phyloP scores from a whole-genome alignment of 1,284 basidiomycete genomes.

The Tylopilus orsonianus region DNA sequence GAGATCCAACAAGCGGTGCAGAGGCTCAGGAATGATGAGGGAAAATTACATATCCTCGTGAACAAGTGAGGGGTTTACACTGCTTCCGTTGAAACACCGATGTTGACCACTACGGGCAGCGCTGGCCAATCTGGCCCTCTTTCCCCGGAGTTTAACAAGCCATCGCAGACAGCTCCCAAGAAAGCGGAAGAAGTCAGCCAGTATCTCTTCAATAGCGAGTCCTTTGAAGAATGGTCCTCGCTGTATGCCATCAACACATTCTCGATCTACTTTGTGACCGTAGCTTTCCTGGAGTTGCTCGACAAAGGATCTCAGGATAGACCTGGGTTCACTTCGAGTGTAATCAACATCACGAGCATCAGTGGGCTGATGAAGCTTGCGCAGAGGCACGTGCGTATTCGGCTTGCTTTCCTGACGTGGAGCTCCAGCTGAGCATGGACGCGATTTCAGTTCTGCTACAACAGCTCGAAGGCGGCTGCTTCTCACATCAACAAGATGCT shows the following conservation, averaged over 20 bases:
- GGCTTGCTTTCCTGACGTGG: background rate
- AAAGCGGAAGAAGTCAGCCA: conserved; percentile 61
- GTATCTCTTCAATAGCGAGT: conserved; percentile 66
- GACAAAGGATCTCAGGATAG: conserved; percentile 65
- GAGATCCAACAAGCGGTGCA: conserved; percentile 61
- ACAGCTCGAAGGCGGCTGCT: conserved; percentile 74
- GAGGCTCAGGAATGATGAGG: conserved; percentile 45
- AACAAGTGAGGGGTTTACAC: conserved; percentile 60
- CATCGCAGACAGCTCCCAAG: conserved; percentile 54
- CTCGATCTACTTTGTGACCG: conserved; percentile 72
- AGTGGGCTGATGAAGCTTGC: conserved; percentile 66
- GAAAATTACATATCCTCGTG: conserved; percentile 73
- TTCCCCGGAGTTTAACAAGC: conserved; percentile 57
- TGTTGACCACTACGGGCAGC: conserved; percentile 37
- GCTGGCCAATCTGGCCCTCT: conserved; percentile 70
- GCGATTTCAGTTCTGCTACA: conserved; percentile 66
- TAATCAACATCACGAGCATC: conserved; percentile 78
- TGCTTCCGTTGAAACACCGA: background rate
- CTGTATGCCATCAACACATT: conserved; percentile 68
- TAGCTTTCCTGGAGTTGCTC: conserved; percentile 73
- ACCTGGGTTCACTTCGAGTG: conserved; percentile 54
- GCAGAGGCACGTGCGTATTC: conserved; percentile 65
- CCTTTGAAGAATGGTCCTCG: conserved; percentile 58
- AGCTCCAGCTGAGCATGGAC: background rate
- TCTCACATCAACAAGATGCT: conserved; percentile 74